Evolutionary conservation across 2,329 filamentous ascomycete genomes (phyloP), one percentile per base, ranked within the genome.

Genomic region (Rhinocladiella mackenziei): DNA sequence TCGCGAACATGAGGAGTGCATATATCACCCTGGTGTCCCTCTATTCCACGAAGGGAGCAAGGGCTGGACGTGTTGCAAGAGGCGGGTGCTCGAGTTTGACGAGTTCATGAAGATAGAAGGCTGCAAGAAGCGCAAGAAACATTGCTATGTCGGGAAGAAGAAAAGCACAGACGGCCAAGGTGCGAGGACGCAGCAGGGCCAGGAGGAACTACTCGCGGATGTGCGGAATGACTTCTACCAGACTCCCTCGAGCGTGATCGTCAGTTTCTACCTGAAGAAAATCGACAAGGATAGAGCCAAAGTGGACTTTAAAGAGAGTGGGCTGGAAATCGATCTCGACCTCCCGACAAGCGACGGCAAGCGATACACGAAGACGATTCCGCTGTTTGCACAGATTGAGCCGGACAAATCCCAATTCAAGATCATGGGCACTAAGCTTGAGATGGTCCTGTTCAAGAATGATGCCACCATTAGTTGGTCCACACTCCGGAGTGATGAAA

Each of bases 41-140:
- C 83, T 98, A 56, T 98, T 98, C 70, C 92, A 98, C 65, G 92
- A 98, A 71, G 92, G 92, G 25, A 94, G 87, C 70, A 98, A 98
- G 72, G 92, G 92, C 1, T 98, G 92, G 76, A 89, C 82, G 48
- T 98, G 92, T 73, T 98, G 92, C 71, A 97, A 97, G 77, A 76
- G 88, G 58, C 78, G 89, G 26, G 92, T 98, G 45, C 71, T 98
- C 47, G 92, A 98, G 63, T 98, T 98, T 66, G 89, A 98, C 64
- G 84, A 97, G 66, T 98, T 98, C 68, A 82, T 98, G 82, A 92
- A 86, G 67, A 91, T 98, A 48, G 81, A 86, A 58, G 92, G 92
- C 1, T 98, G 92, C 69, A 81, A 81, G 64, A 89, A 84, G 31
- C 92, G 89, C 67, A 72, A 75, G 31, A 75, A 77, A 48, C 92